phyloP scores from a whole-genome alignment of 2,329 filamentous ascomycete species.

The Apiospora malaysiana region DNA sequence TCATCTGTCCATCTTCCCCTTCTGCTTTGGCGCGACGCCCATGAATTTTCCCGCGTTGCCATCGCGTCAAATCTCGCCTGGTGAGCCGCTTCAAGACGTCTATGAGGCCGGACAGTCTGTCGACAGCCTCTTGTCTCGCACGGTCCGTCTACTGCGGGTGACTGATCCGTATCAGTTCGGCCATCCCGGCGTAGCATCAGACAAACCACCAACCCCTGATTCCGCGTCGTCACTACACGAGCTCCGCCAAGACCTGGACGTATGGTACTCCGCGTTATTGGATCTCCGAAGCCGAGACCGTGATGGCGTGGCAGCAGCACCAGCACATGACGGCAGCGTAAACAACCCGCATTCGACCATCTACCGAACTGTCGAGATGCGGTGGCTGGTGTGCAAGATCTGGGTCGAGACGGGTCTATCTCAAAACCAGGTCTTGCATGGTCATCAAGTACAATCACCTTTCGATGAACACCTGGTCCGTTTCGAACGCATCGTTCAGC shows the following conservation, averaged over 20 bases:
- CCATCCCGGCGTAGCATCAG: not conserved
- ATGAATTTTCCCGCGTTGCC: conserved; percentile 25
- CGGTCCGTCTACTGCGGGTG: conserved; percentile 24
- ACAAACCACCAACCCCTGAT: not conserved
- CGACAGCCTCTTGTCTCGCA: conserved; percentile 26
- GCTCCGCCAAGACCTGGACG: conserved; percentile 23
- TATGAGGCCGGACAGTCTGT: conserved; percentile 21
- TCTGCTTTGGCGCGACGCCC: conserved; percentile 27
- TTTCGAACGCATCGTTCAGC: conserved; percentile 27
- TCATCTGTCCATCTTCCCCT: conserved; percentile 30
- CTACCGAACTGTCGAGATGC: conserved; percentile 26
- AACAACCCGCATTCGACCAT: not conserved
- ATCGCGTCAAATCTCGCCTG: not conserved
- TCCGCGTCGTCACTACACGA: conserved; percentile 14
- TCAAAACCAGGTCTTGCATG: conserved; percentile 25
- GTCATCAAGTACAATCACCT: not conserved
- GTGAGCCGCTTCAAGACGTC: not conserved
- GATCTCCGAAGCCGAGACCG: not conserved
- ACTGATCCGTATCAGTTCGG: conserved; percentile 24
- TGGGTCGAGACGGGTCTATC: conserved; percentile 27
- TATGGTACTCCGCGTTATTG: conserved; percentile 23
- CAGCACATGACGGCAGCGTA: not conserved
- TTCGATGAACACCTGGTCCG: conserved; percentile 13
- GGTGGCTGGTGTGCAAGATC: conserved; percentile 30
- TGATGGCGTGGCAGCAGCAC: not conserved